Conservation (phyloP, 495 filamentous ascomycete species). For the Elaphomyces granulatus region DNA sequence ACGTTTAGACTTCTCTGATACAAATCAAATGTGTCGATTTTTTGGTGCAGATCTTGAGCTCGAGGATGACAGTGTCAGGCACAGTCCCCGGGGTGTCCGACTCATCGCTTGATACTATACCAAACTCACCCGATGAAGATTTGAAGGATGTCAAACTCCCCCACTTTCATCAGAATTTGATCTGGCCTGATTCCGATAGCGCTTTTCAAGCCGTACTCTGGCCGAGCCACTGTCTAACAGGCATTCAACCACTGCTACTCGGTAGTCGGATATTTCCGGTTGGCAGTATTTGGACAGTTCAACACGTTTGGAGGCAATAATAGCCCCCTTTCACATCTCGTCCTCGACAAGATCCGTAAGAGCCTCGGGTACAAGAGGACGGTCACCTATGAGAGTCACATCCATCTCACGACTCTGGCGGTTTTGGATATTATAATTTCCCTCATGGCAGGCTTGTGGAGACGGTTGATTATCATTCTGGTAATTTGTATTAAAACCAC, state of each 20-base stretch:
- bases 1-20: too few species aligned
- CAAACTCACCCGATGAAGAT: too few species aligned
- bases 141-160: constrained; percentile 42
- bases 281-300: constrained; percentile 65
- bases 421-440: constrained; percentile 3
- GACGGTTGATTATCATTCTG: constrained; percentile 10
- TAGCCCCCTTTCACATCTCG: constrained; percentile 43
- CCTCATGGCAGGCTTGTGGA: constrained; percentile 5
- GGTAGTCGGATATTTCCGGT: constrained; percentile 51
- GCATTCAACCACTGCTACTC: constrained; percentile 50
- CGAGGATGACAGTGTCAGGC: too few species aligned
- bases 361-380: constrained; percentile 55
- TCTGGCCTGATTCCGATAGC: constrained; percentile 43
- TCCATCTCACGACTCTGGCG: too few species aligned
- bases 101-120: too few species aligned
- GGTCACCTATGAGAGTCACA: constrained; percentile 31
- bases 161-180: constrained; percentile 37
- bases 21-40: too few species aligned
- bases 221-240: constrained; percentile 33
- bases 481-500: constrained; percentile 6
- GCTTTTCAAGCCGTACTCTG: constrained; percentile 49
- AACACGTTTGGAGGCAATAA: constrained; percentile 69
- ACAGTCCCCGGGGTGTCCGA: too few species aligned
- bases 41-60: too few species aligned
- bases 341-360: constrained; percentile 34